phyloP scores from a whole-genome alignment of 1,284 basidiomycete species.

The Pascua guehoae region DNA sequence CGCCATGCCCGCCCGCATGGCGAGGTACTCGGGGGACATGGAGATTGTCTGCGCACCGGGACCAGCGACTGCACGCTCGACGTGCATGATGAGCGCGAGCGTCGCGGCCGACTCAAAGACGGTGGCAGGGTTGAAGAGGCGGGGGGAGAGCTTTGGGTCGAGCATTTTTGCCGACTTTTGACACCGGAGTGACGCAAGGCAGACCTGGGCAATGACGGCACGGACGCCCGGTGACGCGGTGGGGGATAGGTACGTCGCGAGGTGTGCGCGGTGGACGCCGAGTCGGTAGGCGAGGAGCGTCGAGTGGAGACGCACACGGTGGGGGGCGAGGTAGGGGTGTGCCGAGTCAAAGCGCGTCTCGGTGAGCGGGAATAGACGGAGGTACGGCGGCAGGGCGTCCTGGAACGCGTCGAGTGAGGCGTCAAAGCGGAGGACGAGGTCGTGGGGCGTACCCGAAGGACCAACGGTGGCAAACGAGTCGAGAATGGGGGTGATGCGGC shows the following conservation, averaged over 20 bases:
- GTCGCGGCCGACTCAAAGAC: constrained; percentile 41
- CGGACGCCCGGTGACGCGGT: constrained; percentile 25
- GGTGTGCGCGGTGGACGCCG: constrained; percentile 37
- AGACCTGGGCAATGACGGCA: constrained; percentile 32
- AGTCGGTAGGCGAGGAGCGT: constrained; percentile 35
- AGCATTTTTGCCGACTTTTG: constrained; percentile 42
- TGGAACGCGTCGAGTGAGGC: constrained; percentile 39
- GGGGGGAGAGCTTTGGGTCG: constrained; percentile 36
- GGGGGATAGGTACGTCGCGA: constrained; percentile 34
- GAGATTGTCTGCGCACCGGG: constrained; percentile 10
- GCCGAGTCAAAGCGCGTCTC: constrained; percentile 36
- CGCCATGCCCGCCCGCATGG: constrained; percentile 33
- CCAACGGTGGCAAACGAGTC: constrained; percentile 40
- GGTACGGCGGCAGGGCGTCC: constrained; percentile 40
- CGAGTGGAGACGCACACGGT: constrained; percentile 38
- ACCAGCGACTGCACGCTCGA: constrained; percentile 29
- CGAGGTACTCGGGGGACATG: constrained; percentile 23
- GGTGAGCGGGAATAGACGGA: constrained; percentile 39
- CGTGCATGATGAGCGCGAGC: constrained; percentile 36
- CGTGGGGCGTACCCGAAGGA: constrained; percentile 31
- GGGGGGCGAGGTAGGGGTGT: constrained; percentile 36
- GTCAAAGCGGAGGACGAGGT: constrained; percentile 38
- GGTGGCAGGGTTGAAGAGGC: constrained; percentile 34
- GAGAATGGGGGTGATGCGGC: constrained; percentile 37
- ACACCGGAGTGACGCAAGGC: constrained; percentile 32